A percentile compares a stretch with the other conserved stretches of the same genome.
Evolutionary conservation across 495 filamentous ascomycete genomes (phyloP).

Genomic region (Daldinia childiae): DNA sequence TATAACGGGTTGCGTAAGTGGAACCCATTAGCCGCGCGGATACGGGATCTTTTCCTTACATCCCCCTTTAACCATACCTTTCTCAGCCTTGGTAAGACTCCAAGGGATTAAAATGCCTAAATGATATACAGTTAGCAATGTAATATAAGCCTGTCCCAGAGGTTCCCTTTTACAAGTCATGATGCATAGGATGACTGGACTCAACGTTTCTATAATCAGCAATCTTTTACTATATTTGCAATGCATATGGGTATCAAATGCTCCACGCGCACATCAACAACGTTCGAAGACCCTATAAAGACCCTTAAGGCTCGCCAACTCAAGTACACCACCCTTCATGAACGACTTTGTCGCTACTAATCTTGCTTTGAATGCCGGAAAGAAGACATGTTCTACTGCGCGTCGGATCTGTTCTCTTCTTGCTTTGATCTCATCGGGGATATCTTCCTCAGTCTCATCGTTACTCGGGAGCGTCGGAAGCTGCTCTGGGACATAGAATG

Average conservation of each 20-base stretch:
- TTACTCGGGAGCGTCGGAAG: conserved; percentile 66
- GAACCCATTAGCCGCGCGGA: neutral
- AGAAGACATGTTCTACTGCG: conserved; percentile 75
- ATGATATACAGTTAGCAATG: neutral
- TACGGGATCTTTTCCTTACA: neutral
- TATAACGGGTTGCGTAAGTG: neutral
- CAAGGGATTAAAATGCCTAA: neutral
- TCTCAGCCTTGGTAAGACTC: neutral
- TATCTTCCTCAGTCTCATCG: conserved; percentile 51
- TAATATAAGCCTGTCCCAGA: neutral
- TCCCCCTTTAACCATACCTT: no score
- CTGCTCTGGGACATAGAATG: conserved; percentile 89
- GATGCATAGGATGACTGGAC: neutral
- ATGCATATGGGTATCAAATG: conserved; percentile 24
- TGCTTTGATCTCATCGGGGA: conserved; percentile 63
- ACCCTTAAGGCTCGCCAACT: conserved; percentile 94
- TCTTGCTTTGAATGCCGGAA: conserved; percentile 82
- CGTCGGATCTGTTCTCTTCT: conserved; percentile 67
- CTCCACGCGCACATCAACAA: conserved; percentile 64
- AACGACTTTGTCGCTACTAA: conserved; percentile 84
- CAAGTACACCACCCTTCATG: conserved; percentile 77
- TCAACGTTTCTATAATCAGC: conserved; percentile 5
- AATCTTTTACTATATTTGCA: conserved; percentile 9
- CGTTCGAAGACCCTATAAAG: conserved; percentile 98
- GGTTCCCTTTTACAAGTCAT: no score